phyloP scores from a whole-genome alignment of 1,284 basidiomycete species.

The Naganishia cerealis region DNA sequence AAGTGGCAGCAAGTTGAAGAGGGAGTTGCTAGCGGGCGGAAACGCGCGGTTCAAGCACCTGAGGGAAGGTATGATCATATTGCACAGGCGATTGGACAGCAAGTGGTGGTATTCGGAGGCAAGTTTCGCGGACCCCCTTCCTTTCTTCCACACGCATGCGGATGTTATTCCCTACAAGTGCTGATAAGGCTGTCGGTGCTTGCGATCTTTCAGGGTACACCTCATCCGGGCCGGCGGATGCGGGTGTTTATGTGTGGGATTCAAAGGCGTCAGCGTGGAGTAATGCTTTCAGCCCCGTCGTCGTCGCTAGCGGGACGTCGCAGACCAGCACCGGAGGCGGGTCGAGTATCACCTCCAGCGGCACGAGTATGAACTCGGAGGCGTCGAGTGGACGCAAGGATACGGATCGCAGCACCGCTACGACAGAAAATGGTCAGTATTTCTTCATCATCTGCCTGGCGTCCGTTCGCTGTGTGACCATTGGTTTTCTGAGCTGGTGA shows the following conservation, averaged over 20 bases:
- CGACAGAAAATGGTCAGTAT: neutral
- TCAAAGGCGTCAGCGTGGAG: conserved; percentile 5
- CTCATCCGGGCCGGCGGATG: conserved; percentile 36
- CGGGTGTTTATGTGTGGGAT: conserved; percentile 37
- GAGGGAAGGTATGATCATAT: conserved; percentile 70
- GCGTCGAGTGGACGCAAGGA: neutral
- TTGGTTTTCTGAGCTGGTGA: neutral
- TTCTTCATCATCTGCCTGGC: neutral
- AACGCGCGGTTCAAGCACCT: conserved; percentile 48
- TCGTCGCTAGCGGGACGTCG: neutral
- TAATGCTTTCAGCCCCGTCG: neutral
- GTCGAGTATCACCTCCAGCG: neutral
- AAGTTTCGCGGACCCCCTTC: conserved; percentile 43
- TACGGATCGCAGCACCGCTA: neutral
- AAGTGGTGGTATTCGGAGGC: conserved; percentile 78
- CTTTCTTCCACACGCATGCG: neutral
- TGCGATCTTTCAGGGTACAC: conserved; percentile 38
- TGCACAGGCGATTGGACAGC: conserved; percentile 62
- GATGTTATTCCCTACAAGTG: neutral
- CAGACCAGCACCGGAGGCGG: neutral
- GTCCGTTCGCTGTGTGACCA: neutral
- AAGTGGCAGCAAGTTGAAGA: conserved; percentile 41
- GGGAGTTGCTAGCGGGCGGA: conserved; percentile 26
- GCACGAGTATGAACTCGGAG: neutral
- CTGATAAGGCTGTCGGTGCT: neutral